These are phyloP conservation scores for Paramecium primaurelia DNA, from an alignment of 73 alveolate genomes.

Conservation along the genomic window DNA sequence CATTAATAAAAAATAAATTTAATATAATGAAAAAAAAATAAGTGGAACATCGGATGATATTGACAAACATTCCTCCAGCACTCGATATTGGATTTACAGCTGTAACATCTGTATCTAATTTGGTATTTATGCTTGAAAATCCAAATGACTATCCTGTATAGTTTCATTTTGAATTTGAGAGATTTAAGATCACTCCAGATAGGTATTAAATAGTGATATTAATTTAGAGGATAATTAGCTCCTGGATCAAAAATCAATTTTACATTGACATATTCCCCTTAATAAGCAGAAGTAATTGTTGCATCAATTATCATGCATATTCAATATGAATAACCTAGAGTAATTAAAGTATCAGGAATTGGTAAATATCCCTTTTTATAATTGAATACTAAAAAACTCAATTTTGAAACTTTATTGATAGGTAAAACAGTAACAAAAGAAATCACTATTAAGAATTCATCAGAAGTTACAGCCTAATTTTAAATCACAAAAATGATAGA, in stretches of 20 bases:
- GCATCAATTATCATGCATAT: slow-evolving; percentile 88
- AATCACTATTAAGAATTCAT: slow-evolving; percentile 81
- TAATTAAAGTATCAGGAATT: slow-evolving; percentile 89
- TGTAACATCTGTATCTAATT: neutral
- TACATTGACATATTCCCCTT: slow-evolving; percentile 79
- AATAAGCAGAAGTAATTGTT: slow-evolving; percentile 88
- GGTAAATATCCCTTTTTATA: slow-evolving; percentile 96
- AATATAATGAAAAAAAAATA: slow-evolving; percentile 17
- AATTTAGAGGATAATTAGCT: slow-evolving; percentile 56
- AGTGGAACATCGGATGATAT: neutral
- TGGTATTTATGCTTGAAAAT: neutral
- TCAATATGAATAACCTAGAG: slow-evolving; percentile 85
- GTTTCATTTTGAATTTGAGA: slow-evolving; percentile 3
- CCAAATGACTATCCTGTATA: slow-evolving; percentile 29
- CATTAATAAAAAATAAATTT: neutral
- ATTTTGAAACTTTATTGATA: slow-evolving; percentile 88
- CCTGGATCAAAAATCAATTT: slow-evolving; percentile 77
- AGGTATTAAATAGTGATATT: slow-evolving; percentile 57
- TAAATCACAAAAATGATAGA: slow-evolving; percentile 80
- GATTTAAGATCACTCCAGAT: slow-evolving; percentile 58
- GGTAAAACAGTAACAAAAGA: slow-evolving; percentile 83
- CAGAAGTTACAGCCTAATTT: slow-evolving; percentile 89
- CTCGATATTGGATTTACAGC: slow-evolving; percentile 44
- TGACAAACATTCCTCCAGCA: slow-evolving; percentile 17
- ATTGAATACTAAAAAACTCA: slow-evolving; percentile 81